phyloP scores from a whole-genome alignment of 2,329 filamentous ascomycete genomes.

The Aureobasidium sp. region DNA sequence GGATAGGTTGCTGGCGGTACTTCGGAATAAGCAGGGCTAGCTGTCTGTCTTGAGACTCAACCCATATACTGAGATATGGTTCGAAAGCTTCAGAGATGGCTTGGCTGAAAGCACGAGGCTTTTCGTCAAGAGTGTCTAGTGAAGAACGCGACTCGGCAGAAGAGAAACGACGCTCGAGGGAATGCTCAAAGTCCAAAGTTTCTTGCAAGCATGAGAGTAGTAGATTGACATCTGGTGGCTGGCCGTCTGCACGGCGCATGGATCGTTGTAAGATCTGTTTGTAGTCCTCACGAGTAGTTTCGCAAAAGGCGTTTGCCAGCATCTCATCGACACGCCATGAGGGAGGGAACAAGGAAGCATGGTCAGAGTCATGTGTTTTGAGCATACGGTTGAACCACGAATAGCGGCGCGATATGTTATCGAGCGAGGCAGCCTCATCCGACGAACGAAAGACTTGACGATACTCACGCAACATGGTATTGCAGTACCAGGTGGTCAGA shows the following conservation, averaged over 20 bases:
- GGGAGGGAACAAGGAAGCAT: conserved; percentile 75
- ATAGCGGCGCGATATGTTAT: conserved; percentile 92
- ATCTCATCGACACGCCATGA: conserved; percentile 88
- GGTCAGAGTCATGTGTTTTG: conserved; percentile 92
- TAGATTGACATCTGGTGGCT: conserved; percentile 80
- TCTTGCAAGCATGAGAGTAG: conserved; percentile 85
- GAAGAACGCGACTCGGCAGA: conserved; percentile 61
- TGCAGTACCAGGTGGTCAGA: conserved; percentile 94
- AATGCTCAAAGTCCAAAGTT: conserved; percentile 94
- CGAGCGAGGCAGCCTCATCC: conserved; percentile 89
- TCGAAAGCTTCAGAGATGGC: conserved; percentile 95
- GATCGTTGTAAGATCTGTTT: conserved; percentile 84
- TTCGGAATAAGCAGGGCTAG: conserved; percentile 75
- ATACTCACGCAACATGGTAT: conserved; percentile 92
- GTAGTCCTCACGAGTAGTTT: conserved; percentile 91
- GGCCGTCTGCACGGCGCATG: conserved; percentile 68
- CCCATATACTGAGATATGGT: conserved; percentile 93
- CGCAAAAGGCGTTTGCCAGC: conserved; percentile 85
- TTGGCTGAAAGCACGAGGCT: conserved; percentile 70
- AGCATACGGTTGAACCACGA: conserved; percentile 95
- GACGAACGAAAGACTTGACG: conserved; percentile 91
- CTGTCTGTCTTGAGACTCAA: conserved; percentile 89
- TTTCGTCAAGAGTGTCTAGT: conserved; percentile 82
- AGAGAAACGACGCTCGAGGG: conserved; percentile 73
- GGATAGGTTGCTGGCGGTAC: conserved; percentile 74